Conservation (phyloP, 129 eudicot genomes). For the Logfia minima region DNA sequence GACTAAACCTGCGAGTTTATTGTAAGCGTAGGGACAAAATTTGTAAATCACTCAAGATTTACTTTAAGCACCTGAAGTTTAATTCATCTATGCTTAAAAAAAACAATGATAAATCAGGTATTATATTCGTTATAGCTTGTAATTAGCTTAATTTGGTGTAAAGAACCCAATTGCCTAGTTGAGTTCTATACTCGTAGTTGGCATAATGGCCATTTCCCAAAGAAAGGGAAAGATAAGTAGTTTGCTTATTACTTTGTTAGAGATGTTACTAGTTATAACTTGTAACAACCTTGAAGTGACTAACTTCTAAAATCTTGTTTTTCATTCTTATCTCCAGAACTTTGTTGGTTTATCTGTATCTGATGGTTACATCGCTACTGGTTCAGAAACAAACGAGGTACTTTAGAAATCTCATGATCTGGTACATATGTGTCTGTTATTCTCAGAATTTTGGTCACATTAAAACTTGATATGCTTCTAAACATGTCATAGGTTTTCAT, state of each 20-base stretch:
- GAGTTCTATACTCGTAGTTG: neutral
- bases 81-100: too few species aligned
- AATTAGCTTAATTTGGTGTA: too few species aligned
- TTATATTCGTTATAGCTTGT: neutral
- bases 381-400: slow-evolving; percentile 99
- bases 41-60: neutral
- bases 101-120: too few species aligned
- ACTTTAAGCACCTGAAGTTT: too few species aligned
- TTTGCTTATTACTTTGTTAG: neutral
- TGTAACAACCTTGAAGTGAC: neutral
- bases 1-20: neutral
- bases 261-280: neutral
- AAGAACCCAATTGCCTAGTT: too few species aligned
- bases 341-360: slow-evolving; percentile 90
- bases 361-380: slow-evolving; percentile 90
- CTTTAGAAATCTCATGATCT: neutral
- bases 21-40: neutral
- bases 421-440: neutral
- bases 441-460: neutral
- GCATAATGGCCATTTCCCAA: neutral
- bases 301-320: neutral
- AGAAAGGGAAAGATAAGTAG: neutral
- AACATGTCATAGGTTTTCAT: slow-evolving; percentile 54
- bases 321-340: slow-evolving; percentile 45
- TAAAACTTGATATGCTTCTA: slow-evolving; percentile 2